Percentiles rank a stretch among this genome's conserved stretches.
phyloP scores from a whole-genome alignment of 2,329 filamentous ascomycete species.

The Sclerotinia spermophila region DNA sequence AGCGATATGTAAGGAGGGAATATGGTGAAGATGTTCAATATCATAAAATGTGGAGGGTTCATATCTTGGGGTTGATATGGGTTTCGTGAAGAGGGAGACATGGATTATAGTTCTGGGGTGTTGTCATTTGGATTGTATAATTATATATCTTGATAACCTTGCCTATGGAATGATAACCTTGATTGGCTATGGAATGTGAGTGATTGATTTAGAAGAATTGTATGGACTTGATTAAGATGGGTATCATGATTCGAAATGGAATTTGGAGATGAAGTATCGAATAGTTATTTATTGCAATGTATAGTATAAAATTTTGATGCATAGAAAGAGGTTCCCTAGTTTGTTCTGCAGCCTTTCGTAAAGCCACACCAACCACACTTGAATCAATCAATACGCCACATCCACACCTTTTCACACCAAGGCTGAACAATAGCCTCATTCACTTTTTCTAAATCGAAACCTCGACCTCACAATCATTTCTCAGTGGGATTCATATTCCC shows the following conservation, averaged over 20 bases:
- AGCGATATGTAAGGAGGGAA: background rate
- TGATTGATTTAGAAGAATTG: no score
- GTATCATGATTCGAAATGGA: slow-evolving; percentile 26
- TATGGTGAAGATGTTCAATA: background rate
- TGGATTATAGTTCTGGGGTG: background rate
- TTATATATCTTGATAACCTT: background rate
- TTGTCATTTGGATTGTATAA: background rate
- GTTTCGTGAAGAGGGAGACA: background rate
- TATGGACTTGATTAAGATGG: no score
- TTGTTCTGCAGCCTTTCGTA: background rate
- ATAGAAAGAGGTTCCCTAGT: background rate
- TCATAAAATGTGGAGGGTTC: background rate
- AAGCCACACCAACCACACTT: background rate
- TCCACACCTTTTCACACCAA: background rate
- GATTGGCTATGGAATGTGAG: no score
- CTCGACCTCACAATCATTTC: background rate
- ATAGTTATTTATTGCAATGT: slow-evolving; percentile 16
- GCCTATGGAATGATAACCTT: background rate
- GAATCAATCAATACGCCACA: background rate
- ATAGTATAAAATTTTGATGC: background rate
- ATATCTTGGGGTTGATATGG: background rate
- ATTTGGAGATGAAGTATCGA: slow-evolving; percentile 24
- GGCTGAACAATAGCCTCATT: background rate
- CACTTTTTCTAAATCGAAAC: background rate
- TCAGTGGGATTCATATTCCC: no score